Base-by-base conservation (phyloP, 352 stramenopile species). In the Phytopythium delawarense region DNA sequence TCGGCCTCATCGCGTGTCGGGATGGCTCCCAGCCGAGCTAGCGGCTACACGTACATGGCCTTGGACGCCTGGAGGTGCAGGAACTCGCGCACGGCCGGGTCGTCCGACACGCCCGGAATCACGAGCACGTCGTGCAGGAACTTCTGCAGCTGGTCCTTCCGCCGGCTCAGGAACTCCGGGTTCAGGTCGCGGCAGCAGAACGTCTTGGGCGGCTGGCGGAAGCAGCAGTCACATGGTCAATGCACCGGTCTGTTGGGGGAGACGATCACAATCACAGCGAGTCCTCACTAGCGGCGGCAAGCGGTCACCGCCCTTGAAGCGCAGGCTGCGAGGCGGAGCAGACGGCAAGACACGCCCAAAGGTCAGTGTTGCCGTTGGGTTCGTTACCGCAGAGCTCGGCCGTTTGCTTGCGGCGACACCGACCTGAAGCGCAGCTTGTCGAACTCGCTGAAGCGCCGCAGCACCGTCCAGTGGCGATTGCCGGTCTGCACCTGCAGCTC, bases 371-470 rank as follows among this genome's bases (percentile, higher is more conserved):
- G 54, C 61, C 59, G 28, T 46, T 46, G 30, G 23, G 57, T 75
- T 34, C 70, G 62, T 35, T 28, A 46, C 6, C 23, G 16, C 13
- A 13, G 8, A 1, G 35, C 16, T 12, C 21, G n/a, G 8, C 34
- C 40, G 20, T 30, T 44, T 45, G 18, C 20, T 30, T 6, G 16
- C 9, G 15, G 7, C 7, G n/a, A 18, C 20, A 48, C 25, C 56
- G 16, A 91, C 81, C 76, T 85, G 30, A 64, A 60, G 2, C 72
- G 78, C 18, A 92, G 61, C 0, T 49, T 63, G 61, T 86, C 79
- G 62, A 92, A 92, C 57, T 92, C 83, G 45, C 83, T 86, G 62
- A 92, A 92, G 28, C 83, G 80, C 54, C 80, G 80, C 50, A 86
- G 60, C 45, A 89, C 62, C 46, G 72, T 87, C 83, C 83, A 92